phyloP scores from a whole-genome alignment of 2,329 filamentous ascomycete species.

The Botrytis hyacinthi region DNA sequence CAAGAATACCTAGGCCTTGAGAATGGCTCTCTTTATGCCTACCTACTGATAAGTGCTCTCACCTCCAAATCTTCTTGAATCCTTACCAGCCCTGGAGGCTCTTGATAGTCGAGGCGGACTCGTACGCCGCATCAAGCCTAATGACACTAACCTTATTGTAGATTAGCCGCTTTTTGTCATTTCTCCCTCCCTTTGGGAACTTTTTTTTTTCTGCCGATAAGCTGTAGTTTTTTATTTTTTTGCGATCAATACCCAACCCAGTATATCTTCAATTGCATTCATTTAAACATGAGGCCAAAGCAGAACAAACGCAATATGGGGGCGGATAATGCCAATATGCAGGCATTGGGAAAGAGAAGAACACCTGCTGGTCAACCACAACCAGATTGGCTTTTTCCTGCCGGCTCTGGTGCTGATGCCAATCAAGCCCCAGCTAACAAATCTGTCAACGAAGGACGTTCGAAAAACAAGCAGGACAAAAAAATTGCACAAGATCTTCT shows the following conservation, averaged over 20 bases:
- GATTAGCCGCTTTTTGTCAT: background rate
- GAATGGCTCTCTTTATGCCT: background rate
- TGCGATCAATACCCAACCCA: background rate
- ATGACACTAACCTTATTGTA: background rate
- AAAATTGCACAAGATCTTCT: constrained; percentile 35
- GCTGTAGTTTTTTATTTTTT: constrained; percentile 7
- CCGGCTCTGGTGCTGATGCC: constrained; percentile 22
- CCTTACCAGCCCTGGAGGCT: background rate
- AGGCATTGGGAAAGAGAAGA: constrained; percentile 38
- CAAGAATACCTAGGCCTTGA: background rate
- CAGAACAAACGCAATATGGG: constrained; percentile 26
- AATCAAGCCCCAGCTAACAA: constrained; percentile 26
- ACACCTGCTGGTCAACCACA: constrained; percentile 28
- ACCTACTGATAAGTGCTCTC: background rate
- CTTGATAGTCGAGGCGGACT: background rate
- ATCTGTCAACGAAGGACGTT: constrained; percentile 24
- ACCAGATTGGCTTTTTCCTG: constrained; percentile 39
- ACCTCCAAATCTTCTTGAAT: background rate
- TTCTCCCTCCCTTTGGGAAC: constrained; percentile 13
- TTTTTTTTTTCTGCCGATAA: constrained; percentile 18
- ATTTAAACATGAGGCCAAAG: constrained; percentile 8
- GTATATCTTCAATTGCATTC: background rate
- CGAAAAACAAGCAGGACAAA: constrained; percentile 36
- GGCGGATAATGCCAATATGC: constrained; percentile 37
- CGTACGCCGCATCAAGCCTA: background rate